phyloP scores from a whole-genome alignment of 2,329 filamentous ascomycete species.

The Xylariaceae sp. region DNA sequence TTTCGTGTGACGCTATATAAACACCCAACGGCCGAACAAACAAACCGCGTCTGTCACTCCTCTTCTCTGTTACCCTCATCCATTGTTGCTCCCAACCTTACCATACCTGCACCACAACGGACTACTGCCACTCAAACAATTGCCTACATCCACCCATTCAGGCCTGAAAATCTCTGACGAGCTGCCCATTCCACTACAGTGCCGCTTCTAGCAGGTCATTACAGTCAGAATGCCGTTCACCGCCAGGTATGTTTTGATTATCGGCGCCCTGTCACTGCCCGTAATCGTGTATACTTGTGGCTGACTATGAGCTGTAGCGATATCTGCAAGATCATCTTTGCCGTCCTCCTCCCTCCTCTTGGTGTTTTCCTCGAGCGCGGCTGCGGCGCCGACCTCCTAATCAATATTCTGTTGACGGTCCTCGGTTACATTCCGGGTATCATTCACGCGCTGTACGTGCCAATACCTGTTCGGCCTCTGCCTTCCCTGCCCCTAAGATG shows the following conservation, averaged over 20 bases:
- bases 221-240: slow-evolving; percentile 52
- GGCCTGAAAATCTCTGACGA: neutral
- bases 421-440: slow-evolving; percentile 69
- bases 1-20: neutral
- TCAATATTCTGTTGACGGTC: slow-evolving; percentile 74
- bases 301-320: slow-evolving; percentile 36
- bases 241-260: slow-evolving; percentile 44
- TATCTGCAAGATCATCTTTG: slow-evolving; percentile 68
- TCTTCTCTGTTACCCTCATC: neutral
- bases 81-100: neutral
- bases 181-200: neutral
- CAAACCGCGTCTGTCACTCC: neutral
- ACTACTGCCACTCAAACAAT: neutral
- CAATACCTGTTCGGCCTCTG: neutral
- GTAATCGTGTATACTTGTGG: neutral
- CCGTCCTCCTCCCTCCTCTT: slow-evolving; percentile 71
- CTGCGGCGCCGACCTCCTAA: slow-evolving; percentile 70
- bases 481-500: slow-evolving; percentile 16
- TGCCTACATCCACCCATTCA: neutral
- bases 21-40: neutral
- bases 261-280: neutral
- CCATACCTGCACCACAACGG: neutral
- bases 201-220: neutral
- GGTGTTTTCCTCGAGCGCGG: slow-evolving; percentile 81
- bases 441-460: slow-evolving; percentile 70